Conservation (phyloP, 2,329 filamentous ascomycete species). For the Aspergillus tubingensis region DNA sequence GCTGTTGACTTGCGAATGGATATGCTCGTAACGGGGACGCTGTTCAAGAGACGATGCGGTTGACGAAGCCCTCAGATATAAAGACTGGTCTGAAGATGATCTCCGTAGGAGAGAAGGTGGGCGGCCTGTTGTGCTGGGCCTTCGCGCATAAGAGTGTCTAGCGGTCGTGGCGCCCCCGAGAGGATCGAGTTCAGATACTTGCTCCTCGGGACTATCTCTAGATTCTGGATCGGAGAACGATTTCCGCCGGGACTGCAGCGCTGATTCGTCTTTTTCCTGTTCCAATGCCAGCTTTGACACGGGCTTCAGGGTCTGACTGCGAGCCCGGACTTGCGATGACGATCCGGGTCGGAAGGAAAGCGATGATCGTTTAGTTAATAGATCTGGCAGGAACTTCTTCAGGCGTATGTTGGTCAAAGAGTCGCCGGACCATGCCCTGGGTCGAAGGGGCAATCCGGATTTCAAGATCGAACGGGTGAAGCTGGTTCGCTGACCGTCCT, state of each 20-base stretch:
- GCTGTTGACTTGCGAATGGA: conserved; percentile 83
- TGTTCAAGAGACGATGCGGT: conserved; percentile 81
- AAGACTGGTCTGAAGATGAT: conserved; percentile 74
- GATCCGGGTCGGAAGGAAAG: conserved; percentile 32
- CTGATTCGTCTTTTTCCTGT: conserved; percentile 10
- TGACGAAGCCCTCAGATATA: conserved; percentile 72
- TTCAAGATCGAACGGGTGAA: conserved; percentile 40
- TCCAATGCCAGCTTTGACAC: conserved; percentile 22
- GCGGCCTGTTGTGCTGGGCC: conserved; percentile 28
- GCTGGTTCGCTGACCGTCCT: conserved; percentile 28
- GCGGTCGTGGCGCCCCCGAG: conserved; percentile 30
- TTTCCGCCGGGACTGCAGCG: conserved; percentile 12
- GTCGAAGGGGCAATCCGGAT: conserved; percentile 33
- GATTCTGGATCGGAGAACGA: conserved; percentile 20
- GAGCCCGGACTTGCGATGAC: conserved; percentile 27
- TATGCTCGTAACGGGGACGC: conserved; percentile 75
- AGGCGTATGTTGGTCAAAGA: conserved; percentile 26
- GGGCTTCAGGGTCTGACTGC: conserved; percentile 31
- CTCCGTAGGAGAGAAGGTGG: conserved; percentile 52
- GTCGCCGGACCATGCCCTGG: conserved; percentile 42
- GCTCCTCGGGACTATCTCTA: conserved; percentile 31
- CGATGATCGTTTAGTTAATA: conserved; percentile 34
- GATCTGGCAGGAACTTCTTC: conserved; percentile 40
- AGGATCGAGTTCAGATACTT: conserved; percentile 35
- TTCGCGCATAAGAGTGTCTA: conserved; percentile 36